Percentiles rank a stretch among this genome's conserved stretches.
Evolutionary conservation across 129 eudicot species (phyloP).

Genomic region (Lactuca sativa): DNA sequence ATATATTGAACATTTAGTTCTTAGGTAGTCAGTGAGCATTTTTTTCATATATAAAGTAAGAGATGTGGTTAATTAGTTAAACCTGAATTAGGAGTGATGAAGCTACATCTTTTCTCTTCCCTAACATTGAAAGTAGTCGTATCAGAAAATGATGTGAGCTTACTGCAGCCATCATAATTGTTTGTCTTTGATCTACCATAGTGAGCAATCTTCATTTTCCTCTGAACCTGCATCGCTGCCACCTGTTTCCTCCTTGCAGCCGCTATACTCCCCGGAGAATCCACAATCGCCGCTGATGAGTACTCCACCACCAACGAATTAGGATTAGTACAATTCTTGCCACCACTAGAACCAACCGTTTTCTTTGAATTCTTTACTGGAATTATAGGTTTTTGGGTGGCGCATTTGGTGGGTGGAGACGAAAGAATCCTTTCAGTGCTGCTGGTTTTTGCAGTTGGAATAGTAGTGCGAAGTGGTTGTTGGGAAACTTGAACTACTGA

Average conservation of each 20-base stretch:
- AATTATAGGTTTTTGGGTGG: slow-evolving; percentile 5
- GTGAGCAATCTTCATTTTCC: slow-evolving; percentile 79
- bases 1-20: not conserved
- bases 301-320: slow-evolving; percentile 37
- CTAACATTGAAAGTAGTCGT: slow-evolving; percentile 6
- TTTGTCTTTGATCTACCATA: slow-evolving; percentile 66
- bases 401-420: slow-evolving; percentile 19
- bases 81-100: slow-evolving; percentile 77
- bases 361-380: slow-evolving; percentile 36
- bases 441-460: slow-evolving; percentile 6
- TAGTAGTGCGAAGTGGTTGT: slow-evolving; percentile 4
- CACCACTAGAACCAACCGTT: not conserved
- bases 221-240: slow-evolving; percentile 54
- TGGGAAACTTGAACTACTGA: not conserved
- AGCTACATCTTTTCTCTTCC: slow-evolving; percentile 67
- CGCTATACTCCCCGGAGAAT: slow-evolving; percentile 69
- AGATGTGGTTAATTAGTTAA: not conserved
- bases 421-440: slow-evolving; percentile 21
- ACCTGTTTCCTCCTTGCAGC: slow-evolving; percentile 75
- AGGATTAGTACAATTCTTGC: slow-evolving; percentile 7
- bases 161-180: slow-evolving; percentile 36
- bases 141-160: slow-evolving; percentile 21
- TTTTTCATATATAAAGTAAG: not conserved
- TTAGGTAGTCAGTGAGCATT: not conserved
- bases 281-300: slow-evolving; percentile 44